Evolutionary conservation across 192 early-diverging fungal species (phyloP).

Genomic region (Phlyctochytrium planicorne): DNA sequence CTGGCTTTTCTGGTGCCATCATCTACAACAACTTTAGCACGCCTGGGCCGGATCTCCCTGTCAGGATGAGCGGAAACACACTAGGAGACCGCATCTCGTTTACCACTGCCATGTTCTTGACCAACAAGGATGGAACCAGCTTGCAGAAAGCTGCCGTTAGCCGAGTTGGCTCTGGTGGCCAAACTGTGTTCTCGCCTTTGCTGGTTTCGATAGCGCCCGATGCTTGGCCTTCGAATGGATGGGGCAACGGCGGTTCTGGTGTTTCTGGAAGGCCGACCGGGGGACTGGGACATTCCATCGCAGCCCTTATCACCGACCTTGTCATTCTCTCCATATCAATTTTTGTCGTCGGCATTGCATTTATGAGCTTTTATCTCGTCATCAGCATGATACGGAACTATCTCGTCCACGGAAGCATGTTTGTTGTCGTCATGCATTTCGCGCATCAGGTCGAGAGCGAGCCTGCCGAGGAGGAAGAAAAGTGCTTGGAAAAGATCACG

Average conservation of each 20-base stretch:
- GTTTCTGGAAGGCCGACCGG: not conserved
- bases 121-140: constrained; percentile 19
- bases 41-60: constrained; percentile 19
- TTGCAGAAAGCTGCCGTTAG: not conserved
- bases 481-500: not conserved
- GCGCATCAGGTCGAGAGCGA: too few species aligned
- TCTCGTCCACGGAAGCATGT: constrained; percentile 16
- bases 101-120: constrained; percentile 40
- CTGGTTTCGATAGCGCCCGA: not conserved
- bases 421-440: not conserved
- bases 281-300: not conserved
- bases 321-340: constrained; percentile 13
- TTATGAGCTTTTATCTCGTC: constrained; percentile 16
- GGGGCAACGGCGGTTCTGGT: not conserved
- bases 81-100: constrained; percentile 2
- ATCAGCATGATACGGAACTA: constrained; percentile 19
- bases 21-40: constrained; percentile 32
- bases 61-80: constrained; percentile 33
- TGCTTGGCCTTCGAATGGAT: not conserved
- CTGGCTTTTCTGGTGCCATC: constrained; percentile 38
- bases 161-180: not conserved
- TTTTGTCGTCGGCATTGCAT: constrained; percentile 4
- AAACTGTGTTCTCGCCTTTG: not conserved
- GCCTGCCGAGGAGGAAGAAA: not conserved
- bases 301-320: not conserved